Percentiles rank a stretch among this genome's conserved stretches.
phyloP scores from a whole-genome alignment of 345 rosid genomes.

The Gossypium mustelinum region DNA sequence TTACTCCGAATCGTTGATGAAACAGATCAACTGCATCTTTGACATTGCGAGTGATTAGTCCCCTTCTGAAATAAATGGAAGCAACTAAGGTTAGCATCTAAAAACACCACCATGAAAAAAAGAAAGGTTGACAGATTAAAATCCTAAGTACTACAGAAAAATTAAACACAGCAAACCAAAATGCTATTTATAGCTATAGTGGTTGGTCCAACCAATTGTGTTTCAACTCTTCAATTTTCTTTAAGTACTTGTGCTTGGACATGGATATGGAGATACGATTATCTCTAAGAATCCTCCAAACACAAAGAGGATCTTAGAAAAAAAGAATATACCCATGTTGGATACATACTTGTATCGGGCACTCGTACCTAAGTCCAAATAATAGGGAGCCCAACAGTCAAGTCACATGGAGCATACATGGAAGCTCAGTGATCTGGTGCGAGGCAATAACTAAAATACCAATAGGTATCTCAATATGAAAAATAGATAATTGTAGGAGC shows the following conservation, averaged over 20 bases:
- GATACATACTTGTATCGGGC: too few species aligned
- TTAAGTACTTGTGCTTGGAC: too few species aligned
- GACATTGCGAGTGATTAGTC: constrained; percentile 86
- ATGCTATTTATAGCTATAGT: not conserved
- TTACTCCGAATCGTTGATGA: constrained; percentile 79
- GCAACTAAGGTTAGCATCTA: not conserved
- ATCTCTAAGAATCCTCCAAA: too few species aligned
- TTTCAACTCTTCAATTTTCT: too few species aligned
- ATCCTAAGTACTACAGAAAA: not conserved
- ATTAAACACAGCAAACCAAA: not conserved
- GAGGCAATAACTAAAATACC: not conserved
- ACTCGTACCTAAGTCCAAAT: too few species aligned
- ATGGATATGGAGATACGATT: too few species aligned
- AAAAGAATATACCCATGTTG: too few species aligned
- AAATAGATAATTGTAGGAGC: not conserved
- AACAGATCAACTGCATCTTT: constrained; percentile 77
- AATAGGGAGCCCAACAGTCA: not conserved
- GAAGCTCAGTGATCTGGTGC: not conserved
- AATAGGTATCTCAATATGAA: not conserved
- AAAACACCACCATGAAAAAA: too few species aligned
- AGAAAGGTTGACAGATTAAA: not conserved
- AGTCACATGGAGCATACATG: not conserved
- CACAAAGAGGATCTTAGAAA: too few species aligned
- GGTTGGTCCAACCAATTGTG: not conserved
- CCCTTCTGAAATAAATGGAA: constrained; percentile 50